phyloP scores from a whole-genome alignment of 495 filamentous ascomycete species.

The Xylaria bambusicola region DNA sequence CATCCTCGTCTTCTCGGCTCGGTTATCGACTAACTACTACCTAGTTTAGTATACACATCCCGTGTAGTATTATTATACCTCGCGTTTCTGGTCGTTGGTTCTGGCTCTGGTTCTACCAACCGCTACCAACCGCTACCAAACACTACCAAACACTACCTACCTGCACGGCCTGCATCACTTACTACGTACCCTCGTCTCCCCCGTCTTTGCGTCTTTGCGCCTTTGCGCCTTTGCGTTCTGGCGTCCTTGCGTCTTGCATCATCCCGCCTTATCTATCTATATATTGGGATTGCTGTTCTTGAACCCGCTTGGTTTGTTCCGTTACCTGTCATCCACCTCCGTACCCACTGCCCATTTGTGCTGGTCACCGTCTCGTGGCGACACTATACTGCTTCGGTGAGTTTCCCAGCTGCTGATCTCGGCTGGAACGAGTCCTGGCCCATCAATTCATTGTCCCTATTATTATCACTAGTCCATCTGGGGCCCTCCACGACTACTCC shows the following conservation, averaged over 20 bases:
- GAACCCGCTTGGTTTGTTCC: not conserved
- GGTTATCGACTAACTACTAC: not conserved
- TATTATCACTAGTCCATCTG: conserved; percentile 17
- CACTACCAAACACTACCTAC: not conserved
- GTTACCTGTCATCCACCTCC: not conserved
- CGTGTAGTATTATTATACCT: conserved; percentile 5
- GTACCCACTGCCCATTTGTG: conserved; percentile 10
- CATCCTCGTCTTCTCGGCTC: conserved; percentile 1
- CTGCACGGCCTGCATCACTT: not conserved
- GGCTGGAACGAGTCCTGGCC: conserved; percentile 22
- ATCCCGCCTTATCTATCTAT: conserved; percentile 5
- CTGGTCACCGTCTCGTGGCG: conserved; percentile 19
- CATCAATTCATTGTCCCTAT: conserved; percentile 20
- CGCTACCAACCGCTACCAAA: not conserved
- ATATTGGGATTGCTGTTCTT: not conserved
- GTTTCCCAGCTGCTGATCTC: conserved; percentile 21
- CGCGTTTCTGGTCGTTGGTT: too few species aligned
- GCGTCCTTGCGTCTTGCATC: too few species aligned
- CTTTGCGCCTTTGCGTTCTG: too few species aligned
- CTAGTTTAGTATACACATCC: conserved; percentile 4
- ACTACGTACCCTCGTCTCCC: not conserved
- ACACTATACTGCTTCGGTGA: conserved; percentile 23
- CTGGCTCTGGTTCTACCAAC: not conserved
- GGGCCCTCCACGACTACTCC: conserved; percentile 19
- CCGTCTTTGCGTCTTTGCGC: too few species aligned